These are phyloP conservation scores for Waltergamsia citrina DNA, from an alignment of 2,329 filamentous ascomycete genomes.

Conservation along the genomic window DNA sequence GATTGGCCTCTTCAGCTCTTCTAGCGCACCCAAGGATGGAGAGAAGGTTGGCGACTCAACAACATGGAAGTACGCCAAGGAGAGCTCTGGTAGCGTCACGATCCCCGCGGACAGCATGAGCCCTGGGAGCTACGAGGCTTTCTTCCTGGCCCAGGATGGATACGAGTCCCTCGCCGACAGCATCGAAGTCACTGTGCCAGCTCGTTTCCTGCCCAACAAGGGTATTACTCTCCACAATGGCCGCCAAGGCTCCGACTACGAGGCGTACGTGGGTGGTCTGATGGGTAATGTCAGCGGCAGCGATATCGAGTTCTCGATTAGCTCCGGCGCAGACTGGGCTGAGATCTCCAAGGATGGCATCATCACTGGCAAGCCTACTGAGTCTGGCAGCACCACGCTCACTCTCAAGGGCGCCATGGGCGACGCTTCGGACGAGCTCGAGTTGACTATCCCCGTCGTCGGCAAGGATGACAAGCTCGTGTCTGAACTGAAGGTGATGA, in stretches of 20 bases:
- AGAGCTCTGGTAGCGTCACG: conserved; percentile 13
- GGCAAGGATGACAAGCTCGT: conserved; percentile 16
- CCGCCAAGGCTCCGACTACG: conserved; percentile 20
- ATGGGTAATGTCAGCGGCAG: conserved; percentile 14
- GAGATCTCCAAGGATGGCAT: conserved; percentile 18
- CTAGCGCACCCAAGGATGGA: conserved; percentile 23
- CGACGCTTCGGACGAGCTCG: conserved; percentile 13
- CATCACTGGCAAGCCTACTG: conserved; percentile 23
- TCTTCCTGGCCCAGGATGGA: conserved; percentile 22
- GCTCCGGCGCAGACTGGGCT: conserved; percentile 19
- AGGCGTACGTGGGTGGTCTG: conserved; percentile 20
- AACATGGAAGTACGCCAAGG: conserved; percentile 22
- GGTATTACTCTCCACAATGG: conserved; percentile 23
- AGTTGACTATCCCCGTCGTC: conserved; percentile 21
- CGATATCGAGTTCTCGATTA: conserved; percentile 16
- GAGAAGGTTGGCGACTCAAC: conserved; percentile 16
- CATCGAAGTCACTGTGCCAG: conserved; percentile 15
- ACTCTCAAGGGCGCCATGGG: conserved; percentile 19
- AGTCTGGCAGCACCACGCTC: conserved; percentile 10
- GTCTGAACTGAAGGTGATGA: conserved; percentile 21
- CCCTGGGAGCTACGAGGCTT: conserved; percentile 23
- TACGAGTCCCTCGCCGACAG: conserved; percentile 26
- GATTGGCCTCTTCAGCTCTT: conserved; percentile 24
- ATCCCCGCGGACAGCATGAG: conserved; percentile 13
- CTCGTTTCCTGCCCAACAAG: conserved; percentile 16